Evolutionary conservation across 208 protist genomes (phyloP).

Genomic region (Leishmania tropica): DNA sequence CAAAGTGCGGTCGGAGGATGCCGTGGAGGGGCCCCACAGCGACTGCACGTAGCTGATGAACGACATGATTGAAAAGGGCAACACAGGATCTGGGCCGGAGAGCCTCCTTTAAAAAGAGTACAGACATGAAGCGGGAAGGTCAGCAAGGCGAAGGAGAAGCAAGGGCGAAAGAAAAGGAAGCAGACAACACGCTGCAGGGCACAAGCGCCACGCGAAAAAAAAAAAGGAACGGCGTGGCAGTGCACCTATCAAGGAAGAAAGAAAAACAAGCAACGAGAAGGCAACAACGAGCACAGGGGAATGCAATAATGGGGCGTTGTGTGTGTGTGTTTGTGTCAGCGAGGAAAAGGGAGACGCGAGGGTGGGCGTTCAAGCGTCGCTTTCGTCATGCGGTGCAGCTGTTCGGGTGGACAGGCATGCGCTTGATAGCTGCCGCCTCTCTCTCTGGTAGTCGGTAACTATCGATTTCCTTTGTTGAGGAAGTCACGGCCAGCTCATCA

Average conservation of each 20-base stretch:
- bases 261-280: too few relatives aligned
- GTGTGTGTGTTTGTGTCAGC: neutral
- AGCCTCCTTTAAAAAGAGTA: neutral
- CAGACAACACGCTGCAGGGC: neutral
- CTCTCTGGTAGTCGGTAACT: neutral
- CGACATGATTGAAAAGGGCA: constrained; percentile 6
- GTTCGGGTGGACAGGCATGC: neutral
- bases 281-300: too few relatives aligned
- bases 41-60: constrained; percentile 29
- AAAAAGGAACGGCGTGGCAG: neutral
- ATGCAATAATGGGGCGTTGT: too few relatives aligned
- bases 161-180: neutral
- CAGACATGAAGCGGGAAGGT: neutral
- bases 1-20: neutral
- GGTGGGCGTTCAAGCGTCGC: neutral
- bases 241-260: too few relatives aligned
- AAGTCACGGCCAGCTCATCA: neutral
- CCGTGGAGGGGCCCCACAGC: constrained; percentile 5
- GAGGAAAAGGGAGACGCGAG: neutral
- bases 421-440: neutral
- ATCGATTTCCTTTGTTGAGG: neutral
- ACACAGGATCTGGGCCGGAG: neutral
- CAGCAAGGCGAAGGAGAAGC: too few relatives aligned
- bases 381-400: neutral
- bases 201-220: neutral